These are phyloP conservation scores for Rhodotorula kratochvilovae DNA, from an alignment of 768 basidiomycete species.

Conservation along the genomic window DNA sequence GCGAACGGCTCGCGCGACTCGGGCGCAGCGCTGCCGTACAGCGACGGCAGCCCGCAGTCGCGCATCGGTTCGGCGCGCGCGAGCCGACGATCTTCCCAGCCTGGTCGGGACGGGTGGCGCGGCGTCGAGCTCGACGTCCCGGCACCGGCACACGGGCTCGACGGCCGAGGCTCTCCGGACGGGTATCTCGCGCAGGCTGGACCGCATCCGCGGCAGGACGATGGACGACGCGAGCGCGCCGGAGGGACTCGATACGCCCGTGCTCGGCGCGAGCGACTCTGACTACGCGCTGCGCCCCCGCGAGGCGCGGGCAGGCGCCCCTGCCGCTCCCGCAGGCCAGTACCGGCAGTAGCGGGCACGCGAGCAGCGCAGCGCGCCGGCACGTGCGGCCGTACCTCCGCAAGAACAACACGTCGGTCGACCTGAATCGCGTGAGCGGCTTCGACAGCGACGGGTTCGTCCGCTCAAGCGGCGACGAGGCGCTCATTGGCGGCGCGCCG, in stretches of 20 bases:
- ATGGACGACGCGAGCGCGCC: neutral
- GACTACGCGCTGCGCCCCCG: neutral
- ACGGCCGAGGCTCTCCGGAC: neutral
- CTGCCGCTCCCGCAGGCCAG: no score
- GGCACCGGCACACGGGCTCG: neutral
- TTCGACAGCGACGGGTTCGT: neutral
- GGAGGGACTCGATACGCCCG: neutral
- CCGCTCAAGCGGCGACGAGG: constrained; percentile 10
- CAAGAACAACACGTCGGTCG: neutral
- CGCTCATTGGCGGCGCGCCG: neutral
- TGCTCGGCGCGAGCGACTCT: neutral
- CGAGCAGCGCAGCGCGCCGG: neutral
- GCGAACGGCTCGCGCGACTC: no score
- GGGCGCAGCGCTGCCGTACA: no score
- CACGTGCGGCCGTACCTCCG: neutral
- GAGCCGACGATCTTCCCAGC: neutral
- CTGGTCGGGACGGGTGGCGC: neutral
- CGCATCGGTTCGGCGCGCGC: neutral
- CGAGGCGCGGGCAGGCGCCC: neutral
- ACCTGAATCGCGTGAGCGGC: neutral
- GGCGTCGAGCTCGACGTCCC: neutral
- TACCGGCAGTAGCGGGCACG: neutral
- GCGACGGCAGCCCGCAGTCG: neutral
- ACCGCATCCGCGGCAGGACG: neutral
- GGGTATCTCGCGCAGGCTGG: neutral